Base-by-base conservation (phyloP, 2,329 filamentous ascomycete genomes). In the Aspergillus spinulosporus region DNA sequence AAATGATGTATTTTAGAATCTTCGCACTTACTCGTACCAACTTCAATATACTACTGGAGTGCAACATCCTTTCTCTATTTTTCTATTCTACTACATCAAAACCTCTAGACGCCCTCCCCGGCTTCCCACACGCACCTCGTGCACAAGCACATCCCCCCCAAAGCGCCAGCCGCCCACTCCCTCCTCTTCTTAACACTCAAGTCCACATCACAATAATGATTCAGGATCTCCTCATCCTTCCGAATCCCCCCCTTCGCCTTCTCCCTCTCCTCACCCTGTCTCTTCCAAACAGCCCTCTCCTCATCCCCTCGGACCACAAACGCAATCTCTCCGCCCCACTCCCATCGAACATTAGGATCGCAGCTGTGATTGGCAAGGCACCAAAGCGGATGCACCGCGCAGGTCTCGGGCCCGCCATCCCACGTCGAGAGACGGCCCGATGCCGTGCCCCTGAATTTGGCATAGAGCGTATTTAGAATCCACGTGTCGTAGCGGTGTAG, bases 291-390 rank as follows among this genome's bases (percentile, higher is more conserved):
- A n/a, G 70, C 71, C 36, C 65, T 71, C 60, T 76, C 73, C 9
- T 64, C 64, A 28, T 63, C 58, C 29, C 54, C 62, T 21, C 74
- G 60, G 8, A 69, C 73, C 14, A 68, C 63, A 64, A 75, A 74
- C 2, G 69, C 73, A 54, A 76, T 75, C 62, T 76, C 72, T 3
- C 70, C 71, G 48, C 88, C 86, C 90, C 92, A 97, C 67, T 96
- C 90, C 94, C 94, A 99, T 3, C 84, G 84, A 39, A 97, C 92
- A 72, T 96, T 97, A 6, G 94, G 94, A 69, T 96, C 87, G 74
- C 94, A 99, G 71, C 92, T 91, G 72, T 99, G 94, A 68, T 99
- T 99, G 29, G 93, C 92, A 31, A 97, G 80, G 74, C 92, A 97
- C 92, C 94, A 99, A 64, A 96, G 85, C 1, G 93, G 92, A 75